Conservation (phyloP, 495 filamentous ascomycete species). For the Hyaloscypha hepaticicola region DNA sequence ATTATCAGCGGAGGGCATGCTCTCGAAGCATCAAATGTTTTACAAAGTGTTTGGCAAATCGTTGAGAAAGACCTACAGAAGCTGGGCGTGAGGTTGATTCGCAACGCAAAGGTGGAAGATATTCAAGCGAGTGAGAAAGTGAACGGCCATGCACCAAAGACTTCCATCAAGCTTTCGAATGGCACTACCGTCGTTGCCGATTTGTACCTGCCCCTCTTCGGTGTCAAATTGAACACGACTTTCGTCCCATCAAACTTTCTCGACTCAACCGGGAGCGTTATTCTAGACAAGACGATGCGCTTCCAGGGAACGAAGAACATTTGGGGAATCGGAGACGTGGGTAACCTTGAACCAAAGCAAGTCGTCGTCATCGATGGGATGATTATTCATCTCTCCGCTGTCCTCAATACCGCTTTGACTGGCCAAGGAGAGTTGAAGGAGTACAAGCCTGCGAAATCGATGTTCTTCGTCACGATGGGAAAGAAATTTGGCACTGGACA, state of each 20-base stretch:
- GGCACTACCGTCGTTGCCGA: constrained; percentile 35
- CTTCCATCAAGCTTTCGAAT: constrained; percentile 20
- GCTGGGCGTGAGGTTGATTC: constrained; percentile 1
- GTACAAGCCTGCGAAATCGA: constrained; percentile 17
- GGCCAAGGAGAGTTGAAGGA: neutral
- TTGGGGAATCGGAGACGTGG: constrained; percentile 41
- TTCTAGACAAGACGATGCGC: constrained; percentile 36
- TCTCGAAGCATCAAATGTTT: neutral
- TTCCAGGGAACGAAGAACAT: constrained; percentile 37
- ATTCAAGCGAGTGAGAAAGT: neutral
- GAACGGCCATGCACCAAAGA: neutral
- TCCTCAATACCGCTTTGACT: neutral
- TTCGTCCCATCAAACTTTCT: constrained; percentile 34
- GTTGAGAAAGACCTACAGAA: constrained; percentile 5
- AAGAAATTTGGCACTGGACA: constrained; percentile 1
- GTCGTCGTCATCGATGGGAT: neutral
- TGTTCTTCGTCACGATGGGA: constrained; percentile 33
- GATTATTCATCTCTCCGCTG: neutral
- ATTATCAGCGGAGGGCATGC: neutral
- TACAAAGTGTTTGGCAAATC: neutral
- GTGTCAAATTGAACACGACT: constrained; percentile 39
- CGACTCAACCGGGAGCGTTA: constrained; percentile 32
- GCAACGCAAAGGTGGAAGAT: neutral
- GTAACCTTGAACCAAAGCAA: constrained; percentile 1
- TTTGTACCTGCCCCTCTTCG: constrained; percentile 41